Conservation (phyloP, 1,284 basidiomycete genomes). For the Mycocalia duriaeana region DNA sequence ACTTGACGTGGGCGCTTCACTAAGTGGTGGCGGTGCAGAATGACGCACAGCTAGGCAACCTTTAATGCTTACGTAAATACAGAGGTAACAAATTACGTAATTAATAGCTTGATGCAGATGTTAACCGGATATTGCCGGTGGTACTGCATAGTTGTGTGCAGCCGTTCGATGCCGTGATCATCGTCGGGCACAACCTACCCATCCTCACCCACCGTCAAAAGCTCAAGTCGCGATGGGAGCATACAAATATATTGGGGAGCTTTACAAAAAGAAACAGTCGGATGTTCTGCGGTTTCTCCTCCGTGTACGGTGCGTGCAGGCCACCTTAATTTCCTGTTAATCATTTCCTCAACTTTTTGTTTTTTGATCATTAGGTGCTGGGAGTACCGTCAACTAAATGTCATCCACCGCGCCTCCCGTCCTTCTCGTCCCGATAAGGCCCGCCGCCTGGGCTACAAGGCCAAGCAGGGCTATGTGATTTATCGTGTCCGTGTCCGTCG, state of each 20-base stretch:
- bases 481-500: conserved; percentile 97
- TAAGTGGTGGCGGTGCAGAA: too few species aligned
- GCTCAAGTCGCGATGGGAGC: too few species aligned
- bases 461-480: conserved; percentile 98
- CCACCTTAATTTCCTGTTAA: not conserved
- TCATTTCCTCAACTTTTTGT: not conserved
- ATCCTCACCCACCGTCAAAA: too few species aligned
- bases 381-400: conserved; percentile 98
- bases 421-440: conserved; percentile 99
- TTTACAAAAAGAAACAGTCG: conserved; percentile 94
- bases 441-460: conserved; percentile 97
- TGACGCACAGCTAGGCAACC: too few species aligned
- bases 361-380: conserved; percentile 68
- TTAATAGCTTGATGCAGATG: too few species aligned
- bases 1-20: too few species aligned
- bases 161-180: too few species aligned
- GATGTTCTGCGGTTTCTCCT: conserved; percentile 98
- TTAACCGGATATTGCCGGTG: too few species aligned
- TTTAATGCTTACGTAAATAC: too few species aligned
- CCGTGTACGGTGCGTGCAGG: conserved; percentile 83
- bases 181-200: too few species aligned
- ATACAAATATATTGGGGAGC: conserved; percentile 97
- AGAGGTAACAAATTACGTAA: too few species aligned
- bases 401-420: conserved; percentile 96
- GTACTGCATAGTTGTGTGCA: too few species aligned